Evolutionary conservation across 2,329 filamentous ascomycete species (phyloP).

Genomic region (Berkeleyomyces basicola): DNA sequence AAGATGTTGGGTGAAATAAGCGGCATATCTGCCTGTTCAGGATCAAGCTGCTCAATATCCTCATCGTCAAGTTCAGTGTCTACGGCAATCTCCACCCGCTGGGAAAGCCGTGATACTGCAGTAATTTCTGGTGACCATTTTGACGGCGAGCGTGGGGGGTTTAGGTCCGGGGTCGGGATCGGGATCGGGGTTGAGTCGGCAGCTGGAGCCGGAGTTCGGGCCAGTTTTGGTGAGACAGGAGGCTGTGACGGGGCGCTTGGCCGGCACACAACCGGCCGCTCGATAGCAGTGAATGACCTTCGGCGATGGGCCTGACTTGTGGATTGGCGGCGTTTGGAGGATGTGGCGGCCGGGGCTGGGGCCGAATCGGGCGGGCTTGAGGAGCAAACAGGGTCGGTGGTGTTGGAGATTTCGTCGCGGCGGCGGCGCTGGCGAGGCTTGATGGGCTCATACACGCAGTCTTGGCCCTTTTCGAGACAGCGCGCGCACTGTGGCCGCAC

Average conservation of each 20-base stretch:
- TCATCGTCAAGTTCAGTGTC: not conserved
- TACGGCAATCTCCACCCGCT: not conserved
- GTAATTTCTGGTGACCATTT: not conserved
- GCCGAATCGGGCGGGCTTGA: not conserved
- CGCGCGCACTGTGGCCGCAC: slow-evolving; percentile 33
- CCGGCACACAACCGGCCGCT: not conserved
- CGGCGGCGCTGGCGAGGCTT: slow-evolving; percentile 24
- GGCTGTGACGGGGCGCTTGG: not conserved
- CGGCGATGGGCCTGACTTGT: not conserved
- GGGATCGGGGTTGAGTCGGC: not conserved
- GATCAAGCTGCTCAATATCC: not conserved
- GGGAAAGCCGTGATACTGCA: not conserved
- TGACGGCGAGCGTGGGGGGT: not conserved
- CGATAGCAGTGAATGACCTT: not conserved
- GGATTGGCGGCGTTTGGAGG: not conserved
- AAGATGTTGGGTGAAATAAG: slow-evolving; percentile 22
- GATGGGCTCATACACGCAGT: slow-evolving; percentile 35
- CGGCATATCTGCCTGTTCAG: slow-evolving; percentile 6
- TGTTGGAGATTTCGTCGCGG: not conserved
- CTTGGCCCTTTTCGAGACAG: slow-evolving; percentile 31
- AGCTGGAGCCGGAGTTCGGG: not conserved
- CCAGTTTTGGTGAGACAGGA: not conserved
- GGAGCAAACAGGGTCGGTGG: not conserved
- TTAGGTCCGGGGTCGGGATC: not conserved
- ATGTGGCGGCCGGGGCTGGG: not conserved